A percentile compares a stretch with the other conserved stretches of the same genome.
Conservation (phyloP, 2,329 filamentous ascomycete species). For the Beauveria rudraprayagi region DNA sequence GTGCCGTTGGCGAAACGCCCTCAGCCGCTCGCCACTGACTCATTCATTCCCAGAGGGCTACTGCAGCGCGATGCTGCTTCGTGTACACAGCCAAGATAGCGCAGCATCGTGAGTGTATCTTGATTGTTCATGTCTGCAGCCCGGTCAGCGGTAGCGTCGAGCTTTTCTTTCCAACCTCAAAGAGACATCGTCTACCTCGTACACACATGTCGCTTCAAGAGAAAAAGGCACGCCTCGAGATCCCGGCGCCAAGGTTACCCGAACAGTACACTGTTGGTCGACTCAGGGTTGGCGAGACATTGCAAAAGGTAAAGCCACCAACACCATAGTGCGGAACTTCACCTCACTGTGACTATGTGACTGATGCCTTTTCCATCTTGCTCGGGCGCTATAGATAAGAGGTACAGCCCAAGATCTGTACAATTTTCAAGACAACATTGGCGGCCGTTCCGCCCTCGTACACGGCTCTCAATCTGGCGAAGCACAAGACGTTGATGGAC, state of each 20-base stretch:
- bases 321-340: not conserved
- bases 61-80: not conserved
- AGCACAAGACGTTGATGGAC: not conserved
- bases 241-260: not conserved
- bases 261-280: slow-evolving; percentile 1
- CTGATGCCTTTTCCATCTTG: not conserved
- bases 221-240: not conserved
- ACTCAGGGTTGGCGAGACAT: slow-evolving; percentile 7
- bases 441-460: slow-evolving; percentile 8
- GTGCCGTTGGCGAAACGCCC: not conserved
- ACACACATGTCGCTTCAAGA: slow-evolving; percentile 1
- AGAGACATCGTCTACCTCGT: not conserved
- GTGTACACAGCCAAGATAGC: not conserved
- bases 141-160: not conserved
- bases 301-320: slow-evolving; percentile 6
- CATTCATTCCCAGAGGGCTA: not conserved
- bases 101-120: not conserved
- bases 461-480: not conserved
- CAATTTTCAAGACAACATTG: slow-evolving; percentile 3
- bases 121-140: not conserved
- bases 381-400: not conserved
- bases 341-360: not conserved
- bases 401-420: slow-evolving; percentile 8
- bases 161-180: not conserved
- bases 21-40: not conserved